Evolutionary conservation across 768 basidiomycete genomes (phyloP).

Genomic region (Mycena haematopus): DNA sequence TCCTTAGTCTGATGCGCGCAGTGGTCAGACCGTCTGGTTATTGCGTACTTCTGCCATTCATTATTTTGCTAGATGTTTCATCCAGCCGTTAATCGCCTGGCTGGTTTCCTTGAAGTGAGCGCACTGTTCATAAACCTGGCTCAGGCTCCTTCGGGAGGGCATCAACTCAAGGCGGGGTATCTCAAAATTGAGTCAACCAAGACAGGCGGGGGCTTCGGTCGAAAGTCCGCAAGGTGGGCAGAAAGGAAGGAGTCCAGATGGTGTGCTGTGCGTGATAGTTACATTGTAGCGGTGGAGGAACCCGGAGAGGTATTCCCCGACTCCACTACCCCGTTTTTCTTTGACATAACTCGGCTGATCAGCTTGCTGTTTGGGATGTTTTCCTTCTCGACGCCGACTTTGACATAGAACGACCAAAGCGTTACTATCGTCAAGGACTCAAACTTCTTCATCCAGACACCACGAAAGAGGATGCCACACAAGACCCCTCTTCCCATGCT

Average conservation of each 20-base stretch:
- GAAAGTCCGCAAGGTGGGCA: constrained; percentile 65
- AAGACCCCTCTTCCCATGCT: background rate
- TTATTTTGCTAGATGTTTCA: constrained; percentile 82
- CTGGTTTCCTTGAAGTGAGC: constrained; percentile 91
- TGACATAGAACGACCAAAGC: constrained; percentile 85
- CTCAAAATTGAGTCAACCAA: constrained; percentile 63
- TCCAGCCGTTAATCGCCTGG: constrained; percentile 87
- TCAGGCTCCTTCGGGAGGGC: constrained; percentile 78
- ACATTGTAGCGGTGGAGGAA: constrained; percentile 85
- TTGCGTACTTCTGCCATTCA: background rate
- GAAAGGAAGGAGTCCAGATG: constrained; percentile 76
- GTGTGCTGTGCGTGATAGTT: constrained; percentile 93
- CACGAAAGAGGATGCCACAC: constrained; percentile 29
- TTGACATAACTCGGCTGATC: constrained; percentile 7
- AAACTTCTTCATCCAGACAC: constrained; percentile 60
- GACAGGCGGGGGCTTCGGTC: constrained; percentile 63
- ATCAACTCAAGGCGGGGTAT: constrained; percentile 91
- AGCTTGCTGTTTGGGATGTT: constrained; percentile 92
- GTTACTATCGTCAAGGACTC: constrained; percentile 87
- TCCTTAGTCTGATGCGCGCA: constrained; percentile 85
- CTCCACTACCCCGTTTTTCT: constrained; percentile 1
- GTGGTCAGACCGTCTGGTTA: constrained; percentile 62
- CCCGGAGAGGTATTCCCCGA: constrained; percentile 70
- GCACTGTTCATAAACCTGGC: constrained; percentile 85
- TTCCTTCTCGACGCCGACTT: constrained; percentile 93